These are phyloP conservation scores for Solanum boliviense DNA, from an alignment of 257 asterid species.

Conservation along the genomic window DNA sequence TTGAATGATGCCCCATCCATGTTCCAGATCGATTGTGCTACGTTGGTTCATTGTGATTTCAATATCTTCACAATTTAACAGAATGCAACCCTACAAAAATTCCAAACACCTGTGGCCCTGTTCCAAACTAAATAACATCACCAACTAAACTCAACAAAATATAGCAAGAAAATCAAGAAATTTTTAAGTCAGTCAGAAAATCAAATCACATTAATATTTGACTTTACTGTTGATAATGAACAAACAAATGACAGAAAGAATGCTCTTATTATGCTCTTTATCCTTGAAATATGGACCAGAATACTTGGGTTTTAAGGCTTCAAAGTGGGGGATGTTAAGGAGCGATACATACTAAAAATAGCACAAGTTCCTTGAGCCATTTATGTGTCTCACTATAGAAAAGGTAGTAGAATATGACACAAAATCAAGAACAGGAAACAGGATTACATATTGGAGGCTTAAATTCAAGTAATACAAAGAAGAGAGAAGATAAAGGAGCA, in stretches of 20 bases:
- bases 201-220: background rate
- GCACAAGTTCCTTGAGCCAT: background rate
- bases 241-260: background rate
- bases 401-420: background rate
- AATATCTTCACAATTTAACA: slow-evolving; percentile 10
- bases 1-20: slow-evolving; percentile 91
- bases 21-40: slow-evolving; percentile 64
- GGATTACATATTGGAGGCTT: background rate
- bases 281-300: background rate
- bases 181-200: background rate
- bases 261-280: background rate
- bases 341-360: background rate
- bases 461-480: background rate
- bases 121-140: background rate
- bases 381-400: background rate
- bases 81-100: slow-evolving; percentile 2
- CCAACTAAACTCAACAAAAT: background rate
- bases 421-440: background rate
- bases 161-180: background rate
- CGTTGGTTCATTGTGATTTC: slow-evolving; percentile 62
- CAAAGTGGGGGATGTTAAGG: background rate
- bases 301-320: background rate
- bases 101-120: slow-evolving; percentile 11
- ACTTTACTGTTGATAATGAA: background rate
- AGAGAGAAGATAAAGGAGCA: background rate